Base-by-base conservation (phyloP, 768 basidiomycete species). In the Lyophyllum decastes region DNA sequence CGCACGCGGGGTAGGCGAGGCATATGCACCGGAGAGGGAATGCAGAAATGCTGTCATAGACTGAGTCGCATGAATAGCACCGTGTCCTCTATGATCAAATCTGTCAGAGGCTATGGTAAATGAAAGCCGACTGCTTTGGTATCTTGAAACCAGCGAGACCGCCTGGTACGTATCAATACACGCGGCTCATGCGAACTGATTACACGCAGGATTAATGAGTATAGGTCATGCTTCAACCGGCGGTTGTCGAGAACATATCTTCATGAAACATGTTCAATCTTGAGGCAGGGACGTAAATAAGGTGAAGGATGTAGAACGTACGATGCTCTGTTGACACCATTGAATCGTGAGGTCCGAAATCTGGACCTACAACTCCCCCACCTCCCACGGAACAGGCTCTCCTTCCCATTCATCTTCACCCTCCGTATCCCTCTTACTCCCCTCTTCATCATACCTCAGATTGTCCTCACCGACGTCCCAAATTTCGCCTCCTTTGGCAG, bases 371-470 rank as follows among this genome's bases (percentile, higher is more conserved):
- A 93, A 64, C 64, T 91, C 91, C 52, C 85, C 91, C 9, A 84
- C 78, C 71, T 89, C 89, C 91, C 91, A 93, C 58, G 90, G 87
- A 34, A 92, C 80, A 35, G 88, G 87, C 70, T 92, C 90, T 34
- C 88, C 85, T 71, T 92, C 91, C 91, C 91, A 93, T 61, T 88
- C 87, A 43, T 82, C 81, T 64, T 83, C 85, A 27, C 71, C 77
- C 49, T 79, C 82, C 22, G 65, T 67, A 41, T 72, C 64, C 69
- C 68, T 67, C 45, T 58, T 59, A 10, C 47, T 57, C 35, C 66
- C 63, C 26, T 68, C 66, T 8, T 60, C 67, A 43, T 69, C 70
- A 33, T 71, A 17, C 38, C 49, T 73, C 34, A 74, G 74, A 62
- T 79, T 76, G 49, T 76, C 75, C 69, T 92, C 90, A 22, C 90